Evolutionary conservation across 768 basidiomycete species (phyloP).

Genomic region (Podaxis sp.): DNA sequence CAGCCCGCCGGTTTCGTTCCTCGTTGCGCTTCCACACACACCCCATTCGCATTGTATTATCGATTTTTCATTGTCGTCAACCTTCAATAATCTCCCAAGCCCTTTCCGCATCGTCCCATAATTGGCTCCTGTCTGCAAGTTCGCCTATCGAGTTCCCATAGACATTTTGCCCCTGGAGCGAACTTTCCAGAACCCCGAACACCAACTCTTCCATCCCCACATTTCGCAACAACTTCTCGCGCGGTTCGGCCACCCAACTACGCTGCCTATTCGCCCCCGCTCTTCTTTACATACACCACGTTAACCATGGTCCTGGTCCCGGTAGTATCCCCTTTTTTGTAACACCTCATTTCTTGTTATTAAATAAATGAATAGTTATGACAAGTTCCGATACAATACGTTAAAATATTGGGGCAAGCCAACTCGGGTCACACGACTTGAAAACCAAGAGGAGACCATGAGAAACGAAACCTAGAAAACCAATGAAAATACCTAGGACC

Average conservation of each 20-base stretch:
- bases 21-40: neutral
- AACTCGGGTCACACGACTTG: neutral
- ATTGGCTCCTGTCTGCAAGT: neutral
- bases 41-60: constrained; percentile 4
- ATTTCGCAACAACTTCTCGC: neutral
- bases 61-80: neutral
- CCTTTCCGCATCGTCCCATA: neutral
- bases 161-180: neutral
- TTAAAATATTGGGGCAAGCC: neutral
- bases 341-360: neutral
- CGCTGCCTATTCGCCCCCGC: neutral
- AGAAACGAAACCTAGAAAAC: neutral
- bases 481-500: neutral
- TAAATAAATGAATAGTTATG: neutral
- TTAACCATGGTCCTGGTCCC: neutral
- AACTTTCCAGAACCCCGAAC: neutral
- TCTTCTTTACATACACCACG: neutral
- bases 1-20: neutral
- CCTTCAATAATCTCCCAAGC: neutral
- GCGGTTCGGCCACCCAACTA: neutral
- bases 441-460: neutral
- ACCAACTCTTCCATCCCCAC: neutral
- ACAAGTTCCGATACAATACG: neutral
- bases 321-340: neutral
- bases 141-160: neutral